phyloP scores from a whole-genome alignment of 345 rosid genomes.

The Zanthoxylum bungeanum region DNA sequence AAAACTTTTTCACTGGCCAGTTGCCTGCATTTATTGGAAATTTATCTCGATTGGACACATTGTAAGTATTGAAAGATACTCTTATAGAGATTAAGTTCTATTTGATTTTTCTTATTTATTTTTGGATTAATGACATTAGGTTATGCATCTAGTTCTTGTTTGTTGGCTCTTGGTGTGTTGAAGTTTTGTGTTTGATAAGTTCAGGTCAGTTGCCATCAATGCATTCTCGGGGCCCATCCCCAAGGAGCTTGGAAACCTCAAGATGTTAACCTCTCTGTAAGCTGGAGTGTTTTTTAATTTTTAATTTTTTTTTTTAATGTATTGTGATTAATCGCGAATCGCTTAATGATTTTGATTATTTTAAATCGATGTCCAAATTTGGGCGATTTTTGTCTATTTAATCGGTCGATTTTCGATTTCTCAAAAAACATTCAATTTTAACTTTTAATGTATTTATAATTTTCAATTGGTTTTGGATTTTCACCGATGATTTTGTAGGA shows the following conservation, averaged over 20 bases:
- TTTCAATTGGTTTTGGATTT: too few relatives aligned
- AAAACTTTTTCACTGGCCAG: constrained; percentile 31
- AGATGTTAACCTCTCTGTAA: constrained; percentile 28
- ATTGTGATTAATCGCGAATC: too few relatives aligned
- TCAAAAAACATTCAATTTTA: too few relatives aligned
- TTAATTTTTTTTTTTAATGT: too few relatives aligned
- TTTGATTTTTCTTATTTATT: background rate
- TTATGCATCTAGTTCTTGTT: background rate
- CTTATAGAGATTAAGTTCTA: background rate
- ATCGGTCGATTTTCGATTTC: too few relatives aligned
- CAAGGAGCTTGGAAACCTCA: constrained; percentile 34
- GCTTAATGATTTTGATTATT: too few relatives aligned
- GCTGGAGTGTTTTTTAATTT: too few relatives aligned
- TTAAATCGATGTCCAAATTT: too few relatives aligned
- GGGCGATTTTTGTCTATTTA: too few relatives aligned
- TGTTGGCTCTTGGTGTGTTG: background rate
- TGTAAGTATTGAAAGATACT: constrained; percentile 17
- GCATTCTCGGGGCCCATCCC: constrained; percentile 38
- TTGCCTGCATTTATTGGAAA: constrained; percentile 37
- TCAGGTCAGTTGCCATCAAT: constrained; percentile 30
- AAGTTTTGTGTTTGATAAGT: background rate
- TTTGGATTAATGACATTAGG: too few relatives aligned
- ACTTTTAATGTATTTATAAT: too few relatives aligned
- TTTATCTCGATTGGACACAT: constrained; percentile 7
- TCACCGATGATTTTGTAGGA: too few relatives aligned